Base-by-base conservation (phyloP, 805 yeast species). In the Candida montana region DNA sequence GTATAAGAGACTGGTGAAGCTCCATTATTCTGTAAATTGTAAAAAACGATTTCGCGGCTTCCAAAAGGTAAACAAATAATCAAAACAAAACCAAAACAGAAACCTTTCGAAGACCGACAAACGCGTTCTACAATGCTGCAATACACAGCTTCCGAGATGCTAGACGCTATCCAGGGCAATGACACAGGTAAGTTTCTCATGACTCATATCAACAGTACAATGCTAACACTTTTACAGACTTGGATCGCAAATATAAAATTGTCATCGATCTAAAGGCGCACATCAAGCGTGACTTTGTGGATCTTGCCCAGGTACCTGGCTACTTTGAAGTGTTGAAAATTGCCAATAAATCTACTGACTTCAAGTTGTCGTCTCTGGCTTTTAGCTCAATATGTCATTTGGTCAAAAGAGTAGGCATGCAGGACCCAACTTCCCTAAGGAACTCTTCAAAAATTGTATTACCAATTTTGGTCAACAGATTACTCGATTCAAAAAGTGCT, bases 361-460 rank as follows among this genome's bases (percentile, higher is more conserved):
- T 59, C 27, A 56, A 67, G 10, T 64, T 77, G 16, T 67, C 67
- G 45, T 45, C 66, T 1, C 41, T 59, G 18, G 67, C 77, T 3
- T 77, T 78, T 51, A 69, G 76, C 23, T 68, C 77, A 1, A 54
- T 76, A 4, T 75, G 79, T 37, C 82, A 79, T 51, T 57, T 78
- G 39, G 70, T 79, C 24, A 78, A 77, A 44, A 60, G 84, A 17
- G 74, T 79, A 6, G 71, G 77, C 35, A 72, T 76, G 58, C 84
- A 79, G 57, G 81, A 77, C 48, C 59, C 67, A 2, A 52, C 57
- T 9, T 63, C 71, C 0, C 60, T 79, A 33, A 62, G 62, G 44
- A 55, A 60, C 2, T 71, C 72, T 30, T 65, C 73, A 31, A 65
- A 62, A 40, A 57, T 65, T 19, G 71, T 75, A 3, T 54, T 79